Evolutionary conservation across 2,329 filamentous ascomycete species (phyloP).

Genomic region (Laburnicola sp.): DNA sequence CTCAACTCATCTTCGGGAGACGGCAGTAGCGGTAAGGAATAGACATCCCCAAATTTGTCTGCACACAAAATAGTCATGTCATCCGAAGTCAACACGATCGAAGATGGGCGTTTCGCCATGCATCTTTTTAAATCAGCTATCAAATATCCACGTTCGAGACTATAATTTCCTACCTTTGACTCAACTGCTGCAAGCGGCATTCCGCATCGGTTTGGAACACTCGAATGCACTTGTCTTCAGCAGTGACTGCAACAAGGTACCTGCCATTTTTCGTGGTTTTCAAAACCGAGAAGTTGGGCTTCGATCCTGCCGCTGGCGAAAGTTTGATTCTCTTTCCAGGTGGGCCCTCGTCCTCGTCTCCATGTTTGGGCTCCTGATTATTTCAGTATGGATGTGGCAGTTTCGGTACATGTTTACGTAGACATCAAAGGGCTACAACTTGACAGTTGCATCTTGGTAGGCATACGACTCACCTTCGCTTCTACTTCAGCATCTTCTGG

Average conservation of each 20-base stretch:
- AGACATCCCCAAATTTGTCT: constrained; percentile 98
- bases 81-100: constrained; percentile 70
- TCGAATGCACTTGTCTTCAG: constrained; percentile 88
- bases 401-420: neutral
- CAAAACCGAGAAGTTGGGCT: constrained; percentile 70
- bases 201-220: constrained; percentile 71
- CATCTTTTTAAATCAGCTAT: constrained; percentile 53
- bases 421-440: neutral
- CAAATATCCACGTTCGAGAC: neutral
- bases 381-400: constrained; percentile 13
- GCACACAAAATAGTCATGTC: constrained; percentile 74
- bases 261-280: constrained; percentile 64
- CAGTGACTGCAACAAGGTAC: constrained; percentile 76
- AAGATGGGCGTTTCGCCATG: constrained; percentile 89
- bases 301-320: constrained; percentile 34
- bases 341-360: constrained; percentile 38
- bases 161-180: constrained; percentile 62
- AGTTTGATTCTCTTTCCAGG: constrained; percentile 50
- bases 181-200: constrained; percentile 67
- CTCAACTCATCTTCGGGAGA: constrained; percentile 40
- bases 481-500: constrained; percentile 22
- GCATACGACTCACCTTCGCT: constrained; percentile 29
- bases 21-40: constrained; percentile 73
- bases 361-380: constrained; percentile 18
- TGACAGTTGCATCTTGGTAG: too few species aligned